Conservation (phyloP, 495 filamentous ascomycete genomes). For the Astrothelium macrocarpum region DNA sequence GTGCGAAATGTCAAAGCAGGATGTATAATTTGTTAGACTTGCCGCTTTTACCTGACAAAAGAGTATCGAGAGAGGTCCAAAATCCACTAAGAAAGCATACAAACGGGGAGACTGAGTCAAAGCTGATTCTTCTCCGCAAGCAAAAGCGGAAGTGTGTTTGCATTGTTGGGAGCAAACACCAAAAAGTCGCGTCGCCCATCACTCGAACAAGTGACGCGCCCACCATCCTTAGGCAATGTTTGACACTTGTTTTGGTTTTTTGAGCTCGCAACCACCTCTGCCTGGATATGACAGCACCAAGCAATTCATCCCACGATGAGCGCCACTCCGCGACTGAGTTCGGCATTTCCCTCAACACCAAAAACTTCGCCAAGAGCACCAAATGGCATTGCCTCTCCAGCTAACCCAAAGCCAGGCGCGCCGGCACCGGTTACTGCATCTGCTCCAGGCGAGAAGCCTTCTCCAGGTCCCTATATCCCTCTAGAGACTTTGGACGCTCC, state of each 20-base stretch:
- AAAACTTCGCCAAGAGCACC: conserved; percentile 26
- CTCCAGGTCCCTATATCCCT: conserved; percentile 59
- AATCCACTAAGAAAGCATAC: no score
- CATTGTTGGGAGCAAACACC: neutral
- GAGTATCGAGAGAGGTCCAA: no score
- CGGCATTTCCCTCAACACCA: conserved; percentile 60
- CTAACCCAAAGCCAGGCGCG: neutral
- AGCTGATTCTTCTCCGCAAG: no score
- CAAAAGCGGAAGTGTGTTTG: neutral
- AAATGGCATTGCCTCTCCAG: conserved; percentile 23
- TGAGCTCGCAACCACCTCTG: neutral
- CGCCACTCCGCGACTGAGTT: conserved; percentile 62
- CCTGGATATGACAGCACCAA: neutral
- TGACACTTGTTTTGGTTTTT: neutral
- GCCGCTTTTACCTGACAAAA: no score
- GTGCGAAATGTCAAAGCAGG: no score
- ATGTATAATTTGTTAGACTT: no score
- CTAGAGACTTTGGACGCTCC: conserved; percentile 70
- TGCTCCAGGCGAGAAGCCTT: neutral
- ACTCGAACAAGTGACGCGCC: neutral
- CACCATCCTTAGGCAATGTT: neutral
- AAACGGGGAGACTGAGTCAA: no score
- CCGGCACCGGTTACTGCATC: neutral
- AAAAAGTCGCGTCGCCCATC: neutral
- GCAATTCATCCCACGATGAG: conserved; percentile 50